Conservation (phyloP, 495 filamentous ascomycete genomes). For the Arthonia radiata region DNA sequence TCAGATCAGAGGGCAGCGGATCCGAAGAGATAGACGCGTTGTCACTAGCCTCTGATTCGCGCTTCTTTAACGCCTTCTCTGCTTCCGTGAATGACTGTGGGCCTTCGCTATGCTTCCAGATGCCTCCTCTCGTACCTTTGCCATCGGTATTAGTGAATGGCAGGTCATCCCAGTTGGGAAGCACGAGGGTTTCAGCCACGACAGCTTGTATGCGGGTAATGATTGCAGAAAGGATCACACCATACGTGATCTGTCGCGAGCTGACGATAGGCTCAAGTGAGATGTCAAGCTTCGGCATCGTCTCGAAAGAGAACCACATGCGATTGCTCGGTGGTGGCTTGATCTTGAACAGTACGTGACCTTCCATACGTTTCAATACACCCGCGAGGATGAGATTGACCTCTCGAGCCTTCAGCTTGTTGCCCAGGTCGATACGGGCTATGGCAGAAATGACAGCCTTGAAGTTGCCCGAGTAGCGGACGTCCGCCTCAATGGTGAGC, state of each 20-base stretch:
- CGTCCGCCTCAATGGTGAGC: constrained; percentile 57
- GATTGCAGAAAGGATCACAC: constrained; percentile 72
- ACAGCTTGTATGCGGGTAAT: constrained; percentile 87
- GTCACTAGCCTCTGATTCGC: neutral
- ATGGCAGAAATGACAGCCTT: constrained; percentile 70
- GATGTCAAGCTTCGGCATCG: constrained; percentile 77
- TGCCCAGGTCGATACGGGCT: constrained; percentile 69
- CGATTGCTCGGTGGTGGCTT: constrained; percentile 92
- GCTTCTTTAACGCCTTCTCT: constrained; percentile 22
- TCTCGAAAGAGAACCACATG: constrained; percentile 81
- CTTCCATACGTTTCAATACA: constrained; percentile 63
- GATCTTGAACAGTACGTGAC: constrained; percentile 60
- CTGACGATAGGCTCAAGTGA: constrained; percentile 86
- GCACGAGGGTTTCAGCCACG: constrained; percentile 73
- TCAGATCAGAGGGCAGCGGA: constrained; percentile 17
- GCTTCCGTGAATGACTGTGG: constrained; percentile 16
- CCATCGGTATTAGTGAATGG: constrained; percentile 61
- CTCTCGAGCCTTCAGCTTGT: constrained; percentile 70
- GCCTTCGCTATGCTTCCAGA: constrained; percentile 42
- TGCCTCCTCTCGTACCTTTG: constrained; percentile 63
- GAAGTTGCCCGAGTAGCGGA: constrained; percentile 75
- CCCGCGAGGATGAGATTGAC: constrained; percentile 75
- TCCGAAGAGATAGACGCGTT: constrained; percentile 9
- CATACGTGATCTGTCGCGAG: constrained; percentile 82
- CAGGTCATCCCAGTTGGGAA: constrained; percentile 85